These are phyloP conservation scores for Wickerhamomyces alni DNA, from an alignment of 805 yeast genomes.

Conservation along the genomic window DNA sequence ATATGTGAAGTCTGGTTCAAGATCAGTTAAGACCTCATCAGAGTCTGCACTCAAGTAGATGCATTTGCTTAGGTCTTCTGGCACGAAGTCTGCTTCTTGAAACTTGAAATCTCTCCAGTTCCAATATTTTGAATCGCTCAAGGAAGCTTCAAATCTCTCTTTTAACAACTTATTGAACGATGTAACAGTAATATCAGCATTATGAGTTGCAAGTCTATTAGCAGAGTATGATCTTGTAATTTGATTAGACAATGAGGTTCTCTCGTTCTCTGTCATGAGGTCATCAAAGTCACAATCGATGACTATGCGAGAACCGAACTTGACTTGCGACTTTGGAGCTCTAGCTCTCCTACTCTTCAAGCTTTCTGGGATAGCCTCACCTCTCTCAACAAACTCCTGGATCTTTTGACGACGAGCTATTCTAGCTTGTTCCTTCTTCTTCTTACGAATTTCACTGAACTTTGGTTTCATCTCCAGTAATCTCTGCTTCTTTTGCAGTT, in stretches of 20 bases:
- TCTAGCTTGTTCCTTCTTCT: slow-evolving; percentile 44
- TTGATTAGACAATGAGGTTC: slow-evolving; percentile 69
- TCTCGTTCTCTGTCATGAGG: slow-evolving; percentile 71
- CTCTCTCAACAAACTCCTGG: slow-evolving; percentile 29
- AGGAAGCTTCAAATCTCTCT: slow-evolving; percentile 58
- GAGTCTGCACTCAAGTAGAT: slow-evolving; percentile 88
- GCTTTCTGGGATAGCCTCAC: slow-evolving; percentile 35
- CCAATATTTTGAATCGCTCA: slow-evolving; percentile 46
- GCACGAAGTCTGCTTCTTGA: slow-evolving; percentile 23
- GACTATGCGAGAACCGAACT: slow-evolving; percentile 49
- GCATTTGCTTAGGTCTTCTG: slow-evolving; percentile 32
- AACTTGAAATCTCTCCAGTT: slow-evolving; percentile 67
- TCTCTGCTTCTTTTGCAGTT: slow-evolving; percentile 47
- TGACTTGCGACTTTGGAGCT: slow-evolving; percentile 35
- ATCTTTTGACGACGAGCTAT: slow-evolving; percentile 33
- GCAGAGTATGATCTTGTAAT: slow-evolving; percentile 78
- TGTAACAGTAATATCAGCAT: slow-evolving; percentile 53
- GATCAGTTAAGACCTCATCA: slow-evolving; percentile 53
- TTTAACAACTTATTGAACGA: slow-evolving; percentile 62
- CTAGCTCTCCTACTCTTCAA: slow-evolving; percentile 31
- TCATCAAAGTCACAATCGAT: slow-evolving; percentile 91
- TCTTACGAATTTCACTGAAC: slow-evolving; percentile 45
- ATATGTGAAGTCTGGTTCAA: slow-evolving; percentile 69
- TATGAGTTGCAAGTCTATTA: slow-evolving; percentile 54
- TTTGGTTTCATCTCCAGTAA: slow-evolving; percentile 65